Evolutionary conservation across 1,284 basidiomycete genomes (phyloP).

Genomic region (Coniferiporia sulphurascens): DNA sequence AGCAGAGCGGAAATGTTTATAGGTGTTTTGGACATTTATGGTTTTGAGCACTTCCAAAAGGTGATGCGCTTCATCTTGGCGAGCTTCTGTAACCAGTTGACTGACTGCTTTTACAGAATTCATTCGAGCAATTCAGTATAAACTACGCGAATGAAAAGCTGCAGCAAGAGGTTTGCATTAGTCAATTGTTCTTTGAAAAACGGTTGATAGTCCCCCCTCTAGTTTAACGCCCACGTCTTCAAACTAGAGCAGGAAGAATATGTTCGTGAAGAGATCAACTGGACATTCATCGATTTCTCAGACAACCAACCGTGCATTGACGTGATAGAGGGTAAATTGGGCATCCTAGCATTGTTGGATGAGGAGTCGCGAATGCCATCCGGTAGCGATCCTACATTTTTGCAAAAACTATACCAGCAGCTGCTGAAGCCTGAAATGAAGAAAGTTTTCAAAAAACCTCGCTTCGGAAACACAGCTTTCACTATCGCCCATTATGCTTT

Average conservation of each 20-base stretch:
- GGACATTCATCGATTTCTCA: slow-evolving; percentile 99
- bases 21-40: slow-evolving; percentile 96
- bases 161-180: slow-evolving; percentile 74
- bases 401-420: slow-evolving; percentile 91
- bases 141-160: slow-evolving; percentile 99
- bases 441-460: slow-evolving; percentile 93
- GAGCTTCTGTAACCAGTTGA: slow-evolving; percentile 15
- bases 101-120: slow-evolving; percentile 56
- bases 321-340: slow-evolving; percentile 96
- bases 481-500: slow-evolving; percentile 98
- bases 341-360: slow-evolving; percentile 91
- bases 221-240: slow-evolving; percentile 99
- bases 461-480: slow-evolving; percentile 96
- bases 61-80: slow-evolving; percentile 31
- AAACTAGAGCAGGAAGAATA: slow-evolving; percentile 99
- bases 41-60: slow-evolving; percentile 97
- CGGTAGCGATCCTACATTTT: slow-evolving; percentile 89
- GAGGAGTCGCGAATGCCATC: slow-evolving; percentile 97
- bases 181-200: neutral
- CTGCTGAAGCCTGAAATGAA: slow-evolving; percentile 84
- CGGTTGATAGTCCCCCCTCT: slow-evolving; percentile 19
- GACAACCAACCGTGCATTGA: slow-evolving; percentile 99
- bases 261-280: slow-evolving; percentile 96
- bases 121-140: slow-evolving; percentile 99
- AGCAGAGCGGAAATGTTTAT: slow-evolving; percentile 95